These are phyloP conservation scores for Stephania cephalantha DNA, from an alignment of 164 flowering plant genomes.

Conservation along the genomic window DNA sequence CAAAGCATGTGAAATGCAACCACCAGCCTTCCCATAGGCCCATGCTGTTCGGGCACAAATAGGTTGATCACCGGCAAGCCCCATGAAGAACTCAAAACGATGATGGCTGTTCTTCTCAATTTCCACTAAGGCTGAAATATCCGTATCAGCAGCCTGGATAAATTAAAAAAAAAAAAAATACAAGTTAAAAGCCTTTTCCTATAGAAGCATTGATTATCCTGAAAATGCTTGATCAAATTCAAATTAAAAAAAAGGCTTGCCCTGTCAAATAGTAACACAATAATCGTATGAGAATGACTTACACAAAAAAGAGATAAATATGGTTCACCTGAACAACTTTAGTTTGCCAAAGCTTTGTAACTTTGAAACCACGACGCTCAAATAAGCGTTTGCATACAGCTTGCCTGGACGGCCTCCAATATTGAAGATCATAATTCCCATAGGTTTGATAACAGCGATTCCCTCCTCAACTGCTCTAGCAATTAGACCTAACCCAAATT, in stretches of 20 bases:
- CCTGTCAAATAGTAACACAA: neutral
- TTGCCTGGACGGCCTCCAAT: slow-evolving; percentile 99
- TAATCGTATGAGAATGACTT: neutral
- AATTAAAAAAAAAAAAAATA: slow-evolving; percentile 16
- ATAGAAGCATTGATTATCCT: neutral
- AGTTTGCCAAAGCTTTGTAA: slow-evolving; percentile 91
- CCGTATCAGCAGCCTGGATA: slow-evolving; percentile 90
- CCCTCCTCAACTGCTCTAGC: slow-evolving; percentile 99
- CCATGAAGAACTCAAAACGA: slow-evolving; percentile 98
- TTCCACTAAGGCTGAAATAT: slow-evolving; percentile 92
- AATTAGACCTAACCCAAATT: slow-evolving; percentile 92
- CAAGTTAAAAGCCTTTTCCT: slow-evolving; percentile 8
- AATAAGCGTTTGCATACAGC: slow-evolving; percentile 87
- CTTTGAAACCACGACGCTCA: slow-evolving; percentile 88
- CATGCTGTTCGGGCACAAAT: slow-evolving; percentile 99
- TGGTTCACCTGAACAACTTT: slow-evolving; percentile 76
- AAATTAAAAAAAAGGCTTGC: neutral
- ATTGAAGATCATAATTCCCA: slow-evolving; percentile 93
- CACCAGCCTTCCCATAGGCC: slow-evolving; percentile 95
- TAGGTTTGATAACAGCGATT: slow-evolving; percentile 79
- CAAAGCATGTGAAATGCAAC: slow-evolving; percentile 88
- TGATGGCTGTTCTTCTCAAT: slow-evolving; percentile 94
- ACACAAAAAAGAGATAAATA: neutral
- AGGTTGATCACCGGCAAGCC: slow-evolving; percentile 84
- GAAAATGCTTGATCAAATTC: neutral